Conservation (phyloP, 2,329 filamentous ascomycete genomes). For the Escovopsis sp. region DNA sequence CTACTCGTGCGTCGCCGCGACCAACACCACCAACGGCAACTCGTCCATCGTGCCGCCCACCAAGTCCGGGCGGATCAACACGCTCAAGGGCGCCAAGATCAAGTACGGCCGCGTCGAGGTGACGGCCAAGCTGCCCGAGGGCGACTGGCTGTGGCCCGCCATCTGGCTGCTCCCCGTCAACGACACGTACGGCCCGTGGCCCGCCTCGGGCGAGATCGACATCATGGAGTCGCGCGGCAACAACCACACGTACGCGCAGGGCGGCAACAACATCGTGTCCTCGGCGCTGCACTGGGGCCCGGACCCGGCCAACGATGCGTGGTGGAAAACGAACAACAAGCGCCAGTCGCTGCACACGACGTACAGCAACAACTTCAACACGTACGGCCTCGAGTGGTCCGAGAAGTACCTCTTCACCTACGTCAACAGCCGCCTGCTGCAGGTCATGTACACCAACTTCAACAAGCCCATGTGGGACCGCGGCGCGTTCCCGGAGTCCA, state of each 20-base stretch:
- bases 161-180: conserved; percentile 77
- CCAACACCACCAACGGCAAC: conserved; percentile 57
- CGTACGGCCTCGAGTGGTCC: conserved; percentile 72
- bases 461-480: conserved; percentile 52
- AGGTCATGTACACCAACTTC: conserved; percentile 69
- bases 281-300: conserved; percentile 77
- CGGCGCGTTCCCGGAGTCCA: conserved; percentile 50
- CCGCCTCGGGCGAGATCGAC: conserved; percentile 69
- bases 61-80: conserved; percentile 65
- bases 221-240: conserved; percentile 72
- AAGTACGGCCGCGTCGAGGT: conserved; percentile 75
- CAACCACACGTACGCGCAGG: conserved; percentile 60
- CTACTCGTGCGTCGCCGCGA: conserved; percentile 50
- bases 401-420: conserved; percentile 83
- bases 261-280: conserved; percentile 68
- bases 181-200: conserved; percentile 63
- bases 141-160: conserved; percentile 86
- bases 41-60: conserved; percentile 64
- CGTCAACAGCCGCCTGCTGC: conserved; percentile 63
- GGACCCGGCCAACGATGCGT: conserved; percentile 55
- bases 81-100: conserved; percentile 53
- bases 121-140: conserved; percentile 56
- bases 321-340: conserved; percentile 75
- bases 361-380: conserved; percentile 56
- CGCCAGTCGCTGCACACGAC: conserved; percentile 59